Conservation (phyloP, 176 grass and related monocot genomes). For the Hyparrhenia diplandra region DNA sequence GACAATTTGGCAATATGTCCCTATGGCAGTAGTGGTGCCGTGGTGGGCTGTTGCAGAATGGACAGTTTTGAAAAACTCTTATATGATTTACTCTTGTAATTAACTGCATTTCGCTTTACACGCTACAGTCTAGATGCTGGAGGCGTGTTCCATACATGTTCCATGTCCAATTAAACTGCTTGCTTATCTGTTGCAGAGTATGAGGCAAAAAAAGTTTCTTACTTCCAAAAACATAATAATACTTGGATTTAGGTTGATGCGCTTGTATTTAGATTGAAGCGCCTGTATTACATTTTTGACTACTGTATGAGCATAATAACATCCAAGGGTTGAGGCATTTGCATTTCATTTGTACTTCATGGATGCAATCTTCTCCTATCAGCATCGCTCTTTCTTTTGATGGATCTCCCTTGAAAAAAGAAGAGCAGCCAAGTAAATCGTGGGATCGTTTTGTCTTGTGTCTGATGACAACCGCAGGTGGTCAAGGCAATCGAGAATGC, state of each 20-base stretch:
- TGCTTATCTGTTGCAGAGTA: neutral
- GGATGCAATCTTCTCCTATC: neutral
- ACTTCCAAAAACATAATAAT: neutral
- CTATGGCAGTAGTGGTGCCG: slow-evolving; percentile 8
- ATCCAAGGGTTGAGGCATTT: neutral
- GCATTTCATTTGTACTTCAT: neutral
- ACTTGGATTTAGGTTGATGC: no score
- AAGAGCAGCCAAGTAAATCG: slow-evolving; percentile 63
- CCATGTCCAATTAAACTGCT: neutral
- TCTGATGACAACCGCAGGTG: slow-evolving; percentile 41
- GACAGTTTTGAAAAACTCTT: slow-evolving; percentile 1
- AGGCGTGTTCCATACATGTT: neutral
- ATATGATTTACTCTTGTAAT: neutral
- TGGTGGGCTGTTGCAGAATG: neutral
- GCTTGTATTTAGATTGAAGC: neutral
- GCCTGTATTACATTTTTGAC: neutral
- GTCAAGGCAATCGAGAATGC: slow-evolving; percentile 72
- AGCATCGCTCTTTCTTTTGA: slow-evolving; percentile 41
- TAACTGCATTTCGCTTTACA: neutral
- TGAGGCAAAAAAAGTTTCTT: neutral
- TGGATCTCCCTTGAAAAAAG: slow-evolving; percentile 36
- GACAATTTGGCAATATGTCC: neutral
- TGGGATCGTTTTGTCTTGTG: slow-evolving; percentile 39
- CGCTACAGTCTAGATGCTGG: neutral
- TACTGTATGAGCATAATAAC: neutral